Base-by-base conservation (phyloP, 202 grass and related monocot genomes). In the Sporobolus alterniflorus region DNA sequence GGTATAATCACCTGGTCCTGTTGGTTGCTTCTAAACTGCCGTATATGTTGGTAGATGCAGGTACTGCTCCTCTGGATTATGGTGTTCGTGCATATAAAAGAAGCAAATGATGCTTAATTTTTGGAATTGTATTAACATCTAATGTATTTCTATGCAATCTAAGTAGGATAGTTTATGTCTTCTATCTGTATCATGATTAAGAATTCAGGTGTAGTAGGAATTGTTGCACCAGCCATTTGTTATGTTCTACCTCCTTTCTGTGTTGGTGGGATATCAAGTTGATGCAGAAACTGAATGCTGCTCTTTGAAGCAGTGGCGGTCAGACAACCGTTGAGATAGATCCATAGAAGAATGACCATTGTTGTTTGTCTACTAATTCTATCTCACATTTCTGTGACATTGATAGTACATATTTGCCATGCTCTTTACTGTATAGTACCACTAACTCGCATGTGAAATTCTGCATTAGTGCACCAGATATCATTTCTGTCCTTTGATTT, bases 241-340 rank as follows among this genome's bases (percentile, higher is more conserved):
- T 59, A 54, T 73, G 50, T 78, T 84, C 78, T 74, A 26, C 67
- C 81, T 54, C 18, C 66, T 36, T 18, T 16, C 3, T 9, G 3
- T 94, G 75, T 49, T 83, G 44, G 91, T 88, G 79, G 67, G 84
- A 88, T 59, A 78, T 82, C 46, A 17, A 51, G 72, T 81, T 73
- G 82, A 87, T 93, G 94, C 89, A 56, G 24, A 93, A 72, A 94
- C 20, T 18, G 69, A 89, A 89, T 25, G 87, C 78, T 90, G 71
- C 67, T 83, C 64, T 6, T 84, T 57, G 75, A 63, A 64, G 71
- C 62, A 74, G 89, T 44, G 65, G 70, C 67, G 75, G 94, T 78
- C 82, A 94, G 87, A 90, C 91, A 94, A 92, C 91, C 85, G 91
- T 90, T 50, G 85, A 71, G 84, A 88, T 88, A 82, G 94, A 97